Percentiles rank a stretch among this genome's conserved stretches.
Evolutionary conservation across 2,329 filamentous ascomycete genomes (phyloP).

Genomic region (Neofusicoccum parvum): DNA sequence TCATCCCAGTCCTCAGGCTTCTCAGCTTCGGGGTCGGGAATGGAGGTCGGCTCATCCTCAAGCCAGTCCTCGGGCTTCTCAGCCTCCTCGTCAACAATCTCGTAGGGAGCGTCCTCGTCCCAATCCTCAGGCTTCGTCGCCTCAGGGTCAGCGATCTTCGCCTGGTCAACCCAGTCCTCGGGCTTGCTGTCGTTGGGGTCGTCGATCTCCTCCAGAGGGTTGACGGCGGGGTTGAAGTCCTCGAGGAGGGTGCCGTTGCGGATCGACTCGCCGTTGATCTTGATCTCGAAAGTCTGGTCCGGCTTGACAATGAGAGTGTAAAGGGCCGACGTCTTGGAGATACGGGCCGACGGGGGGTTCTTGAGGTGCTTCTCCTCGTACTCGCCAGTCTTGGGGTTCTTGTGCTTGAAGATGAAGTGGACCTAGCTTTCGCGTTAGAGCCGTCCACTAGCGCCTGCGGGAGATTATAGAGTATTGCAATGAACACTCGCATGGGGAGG

Average conservation of each 20-base stretch:
- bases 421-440: conserved; percentile 47
- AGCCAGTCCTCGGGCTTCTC: conserved; percentile 95
- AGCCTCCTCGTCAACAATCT: conserved; percentile 92
- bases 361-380: conserved; percentile 99
- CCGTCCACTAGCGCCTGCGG: not conserved
- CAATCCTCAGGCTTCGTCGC: conserved; percentile 97
- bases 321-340: conserved; percentile 88
- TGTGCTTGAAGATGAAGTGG: conserved; percentile 99
- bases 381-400: conserved; percentile 99
- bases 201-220: conserved; percentile 92
- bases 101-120: conserved; percentile 97
- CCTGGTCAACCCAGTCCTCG: conserved; percentile 91
- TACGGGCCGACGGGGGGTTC: conserved; percentile 79
- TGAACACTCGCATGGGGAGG: too few relatives aligned
- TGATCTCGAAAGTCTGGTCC: conserved; percentile 92
- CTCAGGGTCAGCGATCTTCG: conserved; percentile 87
- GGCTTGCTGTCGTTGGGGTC: conserved; percentile 94
- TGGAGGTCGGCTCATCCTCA: conserved; percentile 77
- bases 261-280: conserved; percentile 84
- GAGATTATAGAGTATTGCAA: too few relatives aligned
- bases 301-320: conserved; percentile 97
- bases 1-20: conserved; percentile 99
- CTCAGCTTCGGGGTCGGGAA: conserved; percentile 90
- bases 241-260: conserved; percentile 91
- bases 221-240: conserved; percentile 91